Evolutionary conservation across 331 rosid species (phyloP), one percentile per base, ranked within the genome.

Genomic region (Phaseolus coccineus): DNA sequence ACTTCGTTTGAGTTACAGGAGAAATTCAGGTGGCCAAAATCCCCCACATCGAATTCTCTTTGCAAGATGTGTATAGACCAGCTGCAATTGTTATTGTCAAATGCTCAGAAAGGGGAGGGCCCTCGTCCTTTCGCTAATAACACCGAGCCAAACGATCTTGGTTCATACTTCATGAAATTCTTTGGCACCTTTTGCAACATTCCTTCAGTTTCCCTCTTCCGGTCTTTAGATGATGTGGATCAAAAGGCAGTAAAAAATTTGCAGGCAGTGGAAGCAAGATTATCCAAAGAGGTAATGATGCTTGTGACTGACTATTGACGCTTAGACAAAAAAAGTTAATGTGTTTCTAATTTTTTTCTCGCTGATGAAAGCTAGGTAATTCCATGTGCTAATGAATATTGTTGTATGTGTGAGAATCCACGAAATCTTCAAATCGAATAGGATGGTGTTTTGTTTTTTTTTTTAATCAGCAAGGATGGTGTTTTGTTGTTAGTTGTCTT

Each of bases 11-110:
- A 96, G 89, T 84, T 96, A 64, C 85, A 89, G 55, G 98, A 93
- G 89, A 93, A 88, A 74, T 90, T 96, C 79, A 88, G 89, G 86
- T 96, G 98, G 99, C 98, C 99, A 62, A 96, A 96, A 84, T 82
- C 80, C 74, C 91, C 99, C 80, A 85, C 96, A 50, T 87, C 98
- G 0, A 90, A 82, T 87, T 82, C 93, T 79, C 98, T 96, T 80
- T 91, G 98, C 90, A 87, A 85, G 83, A 87, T 89, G 87, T 96
- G 98, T 75, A 90, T 96, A 63, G 96, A 93, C 81, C 98, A 96
- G 87, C 94, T 96, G 69, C 98, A 96, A 90, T 75, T 84, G 55
- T 71, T 93, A 75, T 78, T 93, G 67, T 93, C 96, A 27, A 90
- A 81, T 85, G 85, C 98, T 80, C 99, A 90, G 44, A 96, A 93